Percentiles rank a stretch among this genome's conserved stretches.
Evolutionary conservation across 768 basidiomycete species (phyloP).

Genomic region (Leccinum fibrillosum): DNA sequence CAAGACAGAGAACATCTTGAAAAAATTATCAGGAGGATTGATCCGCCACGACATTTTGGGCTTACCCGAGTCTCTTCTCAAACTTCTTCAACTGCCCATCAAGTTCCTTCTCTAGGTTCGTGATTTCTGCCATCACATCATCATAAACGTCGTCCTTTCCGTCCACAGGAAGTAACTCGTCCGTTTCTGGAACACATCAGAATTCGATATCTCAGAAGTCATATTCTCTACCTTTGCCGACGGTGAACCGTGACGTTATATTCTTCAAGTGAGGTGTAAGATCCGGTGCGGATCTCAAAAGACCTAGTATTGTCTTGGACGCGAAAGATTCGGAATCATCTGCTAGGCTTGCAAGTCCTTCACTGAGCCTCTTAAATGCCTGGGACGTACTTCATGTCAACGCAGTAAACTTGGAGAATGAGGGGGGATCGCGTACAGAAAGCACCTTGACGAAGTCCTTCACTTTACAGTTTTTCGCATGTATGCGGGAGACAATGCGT

Average conservation of each 20-base stretch:
- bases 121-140: constrained; percentile 66
- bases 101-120: constrained; percentile 64
- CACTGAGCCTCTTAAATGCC: constrained; percentile 74
- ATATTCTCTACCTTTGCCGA: constrained; percentile 51
- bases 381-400: constrained; percentile 29
- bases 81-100: constrained; percentile 65
- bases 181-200: constrained; percentile 44
- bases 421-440: constrained; percentile 42
- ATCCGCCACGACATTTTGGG: constrained; percentile 3
- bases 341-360: constrained; percentile 59
- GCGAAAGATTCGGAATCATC: constrained; percentile 70
- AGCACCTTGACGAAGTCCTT: constrained; percentile 87
- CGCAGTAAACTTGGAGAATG: not conserved
- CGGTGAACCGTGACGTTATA: constrained; percentile 62
- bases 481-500: constrained; percentile 91
- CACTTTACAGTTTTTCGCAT: constrained; percentile 86
- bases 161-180: constrained; percentile 74
- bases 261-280: constrained; percentile 67
- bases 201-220: constrained; percentile 11
- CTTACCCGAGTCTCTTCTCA: constrained; percentile 64
- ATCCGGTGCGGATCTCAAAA: constrained; percentile 82
- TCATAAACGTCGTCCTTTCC: constrained; percentile 90
- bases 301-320: constrained; percentile 68
- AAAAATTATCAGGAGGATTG: constrained; percentile 16
- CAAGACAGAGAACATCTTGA: constrained; percentile 49